Evolutionary conservation across 202 grass and related monocot genomes (phyloP).

Genomic region (Eragrostis tef): DNA sequence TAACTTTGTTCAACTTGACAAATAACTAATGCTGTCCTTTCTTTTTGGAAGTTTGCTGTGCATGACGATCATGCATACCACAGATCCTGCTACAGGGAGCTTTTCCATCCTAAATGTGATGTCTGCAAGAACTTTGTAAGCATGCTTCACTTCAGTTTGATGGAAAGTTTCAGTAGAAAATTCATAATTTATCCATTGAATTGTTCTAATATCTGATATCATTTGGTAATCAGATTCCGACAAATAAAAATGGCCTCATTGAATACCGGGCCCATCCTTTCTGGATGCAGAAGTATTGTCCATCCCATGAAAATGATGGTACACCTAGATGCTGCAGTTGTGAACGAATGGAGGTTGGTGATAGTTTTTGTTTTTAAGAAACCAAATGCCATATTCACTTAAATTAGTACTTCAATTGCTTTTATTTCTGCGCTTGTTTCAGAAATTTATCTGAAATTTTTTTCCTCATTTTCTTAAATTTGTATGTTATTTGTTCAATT

Average conservation of each 20-base stretch:
- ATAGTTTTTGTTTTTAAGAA: background rate
- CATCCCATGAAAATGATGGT: constrained; percentile 79
- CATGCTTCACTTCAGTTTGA: constrained; percentile 35
- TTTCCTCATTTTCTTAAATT: constrained; percentile 22
- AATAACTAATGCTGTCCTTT: constrained; percentile 36
- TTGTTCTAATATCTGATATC: constrained; percentile 30
- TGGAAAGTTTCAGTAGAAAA: constrained; percentile 18
- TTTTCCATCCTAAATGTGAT: constrained; percentile 92
- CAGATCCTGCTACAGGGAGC: constrained; percentile 82
- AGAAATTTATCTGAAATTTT: constrained; percentile 20
- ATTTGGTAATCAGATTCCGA: constrained; percentile 67
- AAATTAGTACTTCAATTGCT: constrained; percentile 4
- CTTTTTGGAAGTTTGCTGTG: constrained; percentile 70
- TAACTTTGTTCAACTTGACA: constrained; percentile 34
- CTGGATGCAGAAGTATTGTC: constrained; percentile 89
- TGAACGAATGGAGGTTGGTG: constrained; percentile 85
- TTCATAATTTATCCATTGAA: constrained; percentile 37
- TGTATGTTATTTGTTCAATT: constrained; percentile 24
- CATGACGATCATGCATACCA: constrained; percentile 77
- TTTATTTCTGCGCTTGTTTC: constrained; percentile 5
- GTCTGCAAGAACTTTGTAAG: constrained; percentile 93
- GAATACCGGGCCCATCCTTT: constrained; percentile 90
- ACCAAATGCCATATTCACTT: constrained; percentile 12
- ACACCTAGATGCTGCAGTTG: constrained; percentile 93
- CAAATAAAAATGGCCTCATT: constrained; percentile 65